A percentile compares a stretch with the other conserved stretches of the same genome.
Evolutionary conservation across 768 basidiomycete genomes (phyloP).

Genomic region (Lentinula raphanica): DNA sequence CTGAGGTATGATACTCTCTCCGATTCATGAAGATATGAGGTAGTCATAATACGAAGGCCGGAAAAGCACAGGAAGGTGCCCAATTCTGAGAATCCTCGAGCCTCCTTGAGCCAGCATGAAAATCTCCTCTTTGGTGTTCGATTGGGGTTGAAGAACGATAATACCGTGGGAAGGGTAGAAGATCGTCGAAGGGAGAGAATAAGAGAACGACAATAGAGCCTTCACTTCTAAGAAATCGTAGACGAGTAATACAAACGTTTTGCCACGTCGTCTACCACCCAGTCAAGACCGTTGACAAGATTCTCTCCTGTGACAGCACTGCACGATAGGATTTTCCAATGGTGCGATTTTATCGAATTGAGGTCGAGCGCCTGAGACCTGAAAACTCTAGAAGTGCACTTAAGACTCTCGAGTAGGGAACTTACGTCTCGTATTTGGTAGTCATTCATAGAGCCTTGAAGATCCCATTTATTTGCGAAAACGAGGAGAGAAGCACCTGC

Average conservation of each 20-base stretch:
- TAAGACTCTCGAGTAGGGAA: conserved; percentile 14
- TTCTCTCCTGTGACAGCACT: conserved; percentile 89
- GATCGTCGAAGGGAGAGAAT: too few species aligned
- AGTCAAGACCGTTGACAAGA: conserved; percentile 80
- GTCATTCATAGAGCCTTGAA: conserved; percentile 79
- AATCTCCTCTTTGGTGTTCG: background rate
- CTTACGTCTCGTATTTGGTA: conserved; percentile 80
- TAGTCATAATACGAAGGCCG: background rate
- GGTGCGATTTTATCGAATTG: conserved; percentile 75
- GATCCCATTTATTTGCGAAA: conserved; percentile 98
- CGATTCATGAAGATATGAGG: background rate
- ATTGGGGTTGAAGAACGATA: background rate
- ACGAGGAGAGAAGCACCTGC: conserved; percentile 94
- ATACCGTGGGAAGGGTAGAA: conserved; percentile 3
- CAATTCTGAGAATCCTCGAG: background rate
- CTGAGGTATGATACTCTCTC: background rate
- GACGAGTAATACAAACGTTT: conserved; percentile 81
- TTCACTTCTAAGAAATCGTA: conserved; percentile 23
- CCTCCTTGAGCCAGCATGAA: background rate
- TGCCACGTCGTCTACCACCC: conserved; percentile 89
- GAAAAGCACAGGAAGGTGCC: background rate
- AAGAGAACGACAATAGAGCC: too few species aligned
- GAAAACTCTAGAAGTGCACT: conserved; percentile 5
- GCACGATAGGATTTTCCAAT: conserved; percentile 87
- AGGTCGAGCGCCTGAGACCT: conserved; percentile 70